phyloP scores from a whole-genome alignment of 1,284 basidiomycete species.

The Nidula niveotomentosa region DNA sequence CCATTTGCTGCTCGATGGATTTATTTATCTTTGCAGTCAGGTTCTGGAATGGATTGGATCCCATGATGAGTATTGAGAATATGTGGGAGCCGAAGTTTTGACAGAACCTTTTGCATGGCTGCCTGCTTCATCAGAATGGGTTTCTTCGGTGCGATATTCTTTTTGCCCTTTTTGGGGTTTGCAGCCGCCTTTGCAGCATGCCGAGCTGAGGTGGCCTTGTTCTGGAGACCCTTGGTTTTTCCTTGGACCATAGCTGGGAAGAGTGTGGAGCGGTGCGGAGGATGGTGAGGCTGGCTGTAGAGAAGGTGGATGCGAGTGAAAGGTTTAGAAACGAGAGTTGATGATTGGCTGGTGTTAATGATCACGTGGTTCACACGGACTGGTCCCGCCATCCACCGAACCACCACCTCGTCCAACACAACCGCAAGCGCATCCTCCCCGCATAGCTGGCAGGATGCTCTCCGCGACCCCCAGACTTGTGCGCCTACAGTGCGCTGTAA shows the following conservation, averaged over 20 bases:
- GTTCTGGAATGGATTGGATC: constrained; percentile 40
- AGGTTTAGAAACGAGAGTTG: constrained; percentile 1
- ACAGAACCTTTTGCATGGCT: constrained; percentile 60
- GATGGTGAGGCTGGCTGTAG: background rate
- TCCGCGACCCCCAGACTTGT: constrained; percentile 39
- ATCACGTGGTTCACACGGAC: constrained; percentile 27
- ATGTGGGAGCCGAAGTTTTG: background rate
- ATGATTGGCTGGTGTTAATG: background rate
- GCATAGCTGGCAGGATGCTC: constrained; percentile 39
- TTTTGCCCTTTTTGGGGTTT: constrained; percentile 71
- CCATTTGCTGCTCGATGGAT: constrained; percentile 89
- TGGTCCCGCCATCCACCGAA: constrained; percentile 38
- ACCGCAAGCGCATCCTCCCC: constrained; percentile 20
- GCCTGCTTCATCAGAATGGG: constrained; percentile 65
- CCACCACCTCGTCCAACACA: constrained; percentile 10
- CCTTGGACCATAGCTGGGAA: constrained; percentile 49
- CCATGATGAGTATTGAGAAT: too few relatives aligned
- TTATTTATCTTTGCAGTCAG: constrained; percentile 87
- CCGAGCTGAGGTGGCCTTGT: constrained; percentile 48
- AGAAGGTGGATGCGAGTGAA: background rate
- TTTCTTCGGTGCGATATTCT: constrained; percentile 75
- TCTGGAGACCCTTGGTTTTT: constrained; percentile 65
- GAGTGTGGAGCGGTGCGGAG: constrained; percentile 1
- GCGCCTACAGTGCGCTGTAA: constrained; percentile 51
- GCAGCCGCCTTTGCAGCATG: constrained; percentile 64